Percentiles rank a stretch among this genome's conserved stretches.
Conservation (phyloP, 2,329 filamentous ascomycete genomes). For the Trichoderma citrinoviride region DNA sequence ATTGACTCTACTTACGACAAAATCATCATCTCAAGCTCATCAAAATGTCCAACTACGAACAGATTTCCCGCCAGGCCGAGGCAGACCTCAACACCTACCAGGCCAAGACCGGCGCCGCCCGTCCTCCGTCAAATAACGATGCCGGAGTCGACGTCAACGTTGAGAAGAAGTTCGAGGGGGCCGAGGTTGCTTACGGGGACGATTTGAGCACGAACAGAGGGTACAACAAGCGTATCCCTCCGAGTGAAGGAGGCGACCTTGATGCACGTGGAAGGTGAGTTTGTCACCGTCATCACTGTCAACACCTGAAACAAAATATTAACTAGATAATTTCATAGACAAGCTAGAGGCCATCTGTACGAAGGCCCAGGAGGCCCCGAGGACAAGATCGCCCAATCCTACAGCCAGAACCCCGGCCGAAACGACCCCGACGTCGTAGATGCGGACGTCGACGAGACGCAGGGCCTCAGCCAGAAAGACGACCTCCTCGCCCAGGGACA, state of each 20-base stretch:
- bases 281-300: background rate
- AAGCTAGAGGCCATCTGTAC: slow-evolving; percentile 44
- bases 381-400: slow-evolving; percentile 31
- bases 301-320: no score
- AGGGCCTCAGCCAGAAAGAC: slow-evolving; percentile 24
- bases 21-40: background rate
- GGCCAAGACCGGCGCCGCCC: slow-evolving; percentile 46
- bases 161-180: slow-evolving; percentile 39
- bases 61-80: slow-evolving; percentile 47
- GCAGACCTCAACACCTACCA: slow-evolving; percentile 48
- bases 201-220: slow-evolving; percentile 46
- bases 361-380: slow-evolving; percentile 45
- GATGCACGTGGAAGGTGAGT: slow-evolving; percentile 46
- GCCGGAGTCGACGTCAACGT: slow-evolving; percentile 41
- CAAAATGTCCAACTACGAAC: slow-evolving; percentile 35
- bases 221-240: slow-evolving; percentile 47
- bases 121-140: slow-evolving; percentile 39
- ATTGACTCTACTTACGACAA: background rate
- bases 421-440: slow-evolving; percentile 40
- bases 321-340: slow-evolving; percentile 34
- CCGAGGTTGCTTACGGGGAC: slow-evolving; percentile 34
- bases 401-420: slow-evolving; percentile 34
- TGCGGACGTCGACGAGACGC: slow-evolving; percentile 28
- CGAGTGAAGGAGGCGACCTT: slow-evolving; percentile 44
- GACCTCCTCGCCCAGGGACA: slow-evolving; percentile 38